These are phyloP conservation scores for Neonectria ditissima DNA, from an alignment of 2,329 filamentous ascomycete species.

Conservation along the genomic window DNA sequence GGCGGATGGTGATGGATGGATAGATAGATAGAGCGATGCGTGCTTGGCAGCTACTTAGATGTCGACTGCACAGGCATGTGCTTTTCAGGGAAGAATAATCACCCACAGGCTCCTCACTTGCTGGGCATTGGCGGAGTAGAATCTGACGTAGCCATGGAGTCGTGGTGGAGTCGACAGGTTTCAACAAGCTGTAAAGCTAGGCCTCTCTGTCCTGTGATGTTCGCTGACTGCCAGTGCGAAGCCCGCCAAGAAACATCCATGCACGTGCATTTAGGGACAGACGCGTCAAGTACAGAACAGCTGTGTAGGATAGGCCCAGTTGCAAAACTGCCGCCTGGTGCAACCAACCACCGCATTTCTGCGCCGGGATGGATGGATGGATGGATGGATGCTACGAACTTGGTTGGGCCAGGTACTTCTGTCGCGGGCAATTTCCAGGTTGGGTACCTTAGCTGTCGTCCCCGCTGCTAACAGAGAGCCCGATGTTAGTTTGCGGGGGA, in stretches of 20 bases:
- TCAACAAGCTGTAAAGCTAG: no score
- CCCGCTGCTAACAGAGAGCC: not conserved
- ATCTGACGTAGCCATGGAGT: not conserved
- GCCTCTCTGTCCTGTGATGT: no score
- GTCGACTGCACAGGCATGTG: no score
- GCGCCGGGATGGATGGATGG: not conserved
- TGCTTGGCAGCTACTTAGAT: no score
- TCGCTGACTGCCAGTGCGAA: not conserved
- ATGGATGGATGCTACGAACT: not conserved
- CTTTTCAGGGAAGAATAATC: not conserved
- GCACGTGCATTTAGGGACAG: not conserved
- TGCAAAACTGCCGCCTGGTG: not conserved
- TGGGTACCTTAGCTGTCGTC: not conserved
- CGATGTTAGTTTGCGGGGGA: not conserved
- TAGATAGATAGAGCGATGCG: not conserved
- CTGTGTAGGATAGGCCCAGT: no score
- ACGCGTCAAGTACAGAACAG: no score
- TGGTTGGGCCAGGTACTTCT: not conserved
- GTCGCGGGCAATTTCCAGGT: conserved; percentile 1
- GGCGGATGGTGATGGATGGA: not conserved
- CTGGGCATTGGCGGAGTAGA: not conserved
- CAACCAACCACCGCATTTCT: not conserved
- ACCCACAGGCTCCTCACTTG: not conserved
- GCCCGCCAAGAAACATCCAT: not conserved
- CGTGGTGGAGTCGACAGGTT: not conserved